A percentile compares a stretch with the other conserved stretches of the same genome.
phyloP scores from a whole-genome alignment of 805 yeast species.

The Yamadazyma olivae region DNA sequence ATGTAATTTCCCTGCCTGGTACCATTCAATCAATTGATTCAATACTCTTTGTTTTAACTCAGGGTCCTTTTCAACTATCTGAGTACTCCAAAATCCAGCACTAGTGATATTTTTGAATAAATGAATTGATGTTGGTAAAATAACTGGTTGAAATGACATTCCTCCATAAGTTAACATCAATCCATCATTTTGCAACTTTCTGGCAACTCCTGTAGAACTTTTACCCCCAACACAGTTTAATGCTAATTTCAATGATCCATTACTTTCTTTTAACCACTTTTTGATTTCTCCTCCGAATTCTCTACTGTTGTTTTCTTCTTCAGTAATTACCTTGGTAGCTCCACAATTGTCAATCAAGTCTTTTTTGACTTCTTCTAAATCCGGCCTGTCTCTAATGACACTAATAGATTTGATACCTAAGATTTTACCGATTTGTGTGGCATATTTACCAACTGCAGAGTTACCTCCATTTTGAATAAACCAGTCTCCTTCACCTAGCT shows the following conservation, averaged over 20 bases:
- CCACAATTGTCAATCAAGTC: slow-evolving; percentile 61
- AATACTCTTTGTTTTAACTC: slow-evolving; percentile 36
- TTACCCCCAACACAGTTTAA: slow-evolving; percentile 94
- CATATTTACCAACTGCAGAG: slow-evolving; percentile 91
- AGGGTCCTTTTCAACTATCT: slow-evolving; percentile 30
- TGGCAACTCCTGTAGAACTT: slow-evolving; percentile 74
- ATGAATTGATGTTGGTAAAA: slow-evolving; percentile 82
- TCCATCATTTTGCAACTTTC: slow-evolving; percentile 75
- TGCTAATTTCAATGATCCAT: slow-evolving; percentile 65
- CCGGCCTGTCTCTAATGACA: slow-evolving; percentile 82
- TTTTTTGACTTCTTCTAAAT: slow-evolving; percentile 55
- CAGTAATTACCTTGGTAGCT: slow-evolving; percentile 88
- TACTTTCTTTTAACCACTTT: slow-evolving; percentile 46
- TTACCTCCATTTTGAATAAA: slow-evolving; percentile 95
- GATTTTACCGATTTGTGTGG: slow-evolving; percentile 78
- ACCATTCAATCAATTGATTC: slow-evolving; percentile 38
- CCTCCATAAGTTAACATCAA: slow-evolving; percentile 92
- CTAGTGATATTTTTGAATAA: slow-evolving; percentile 86
- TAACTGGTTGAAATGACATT: slow-evolving; percentile 94
- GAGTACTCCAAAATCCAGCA: slow-evolving; percentile 92
- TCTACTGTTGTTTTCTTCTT: slow-evolving; percentile 71
- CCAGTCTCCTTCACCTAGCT: slow-evolving; percentile 75
- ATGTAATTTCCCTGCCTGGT: slow-evolving; percentile 34
- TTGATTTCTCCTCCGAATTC: slow-evolving; percentile 62
- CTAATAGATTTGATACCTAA: slow-evolving; percentile 81